phyloP scores from a whole-genome alignment of 345 rosid species.

The Toxicodendron radicans region DNA sequence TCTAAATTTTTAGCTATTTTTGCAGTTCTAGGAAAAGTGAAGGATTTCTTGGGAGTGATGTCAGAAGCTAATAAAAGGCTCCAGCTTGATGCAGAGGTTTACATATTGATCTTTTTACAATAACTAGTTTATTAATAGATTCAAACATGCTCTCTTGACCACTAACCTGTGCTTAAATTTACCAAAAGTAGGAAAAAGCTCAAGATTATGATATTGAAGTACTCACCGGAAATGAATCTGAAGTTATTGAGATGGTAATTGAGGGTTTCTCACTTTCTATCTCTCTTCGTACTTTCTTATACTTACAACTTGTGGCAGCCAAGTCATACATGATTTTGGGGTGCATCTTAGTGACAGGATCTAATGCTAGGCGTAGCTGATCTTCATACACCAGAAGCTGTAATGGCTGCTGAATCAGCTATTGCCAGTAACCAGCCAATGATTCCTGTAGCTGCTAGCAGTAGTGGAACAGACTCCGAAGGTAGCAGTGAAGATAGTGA shows the following conservation, averaged over 20 bases:
- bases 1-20: neutral
- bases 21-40: slow-evolving; percentile 68
- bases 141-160: neutral
- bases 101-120: neutral
- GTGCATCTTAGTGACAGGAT: slow-evolving; percentile 43
- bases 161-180: neutral
- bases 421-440: slow-evolving; percentile 37
- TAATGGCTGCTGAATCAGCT: slow-evolving; percentile 85
- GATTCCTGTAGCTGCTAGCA: slow-evolving; percentile 27
- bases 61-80: slow-evolving; percentile 69
- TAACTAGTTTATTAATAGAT: neutral
- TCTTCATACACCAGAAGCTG: slow-evolving; percentile 86
- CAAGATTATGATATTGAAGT: slow-evolving; percentile 65
- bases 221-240: slow-evolving; percentile 64
- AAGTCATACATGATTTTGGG: neutral
- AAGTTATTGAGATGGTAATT: slow-evolving; percentile 76
- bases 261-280: neutral
- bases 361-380: slow-evolving; percentile 89
- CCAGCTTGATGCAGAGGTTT: slow-evolving; percentile 59
- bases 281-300: neutral
- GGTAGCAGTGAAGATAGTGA: slow-evolving; percentile 29
- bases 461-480: slow-evolving; percentile 44
- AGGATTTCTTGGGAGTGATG: slow-evolving; percentile 66
- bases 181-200: slow-evolving; percentile 47
- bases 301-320: neutral